Conservation (phyloP, 176 grass and related monocot genomes). For the Ananas comosus region DNA sequence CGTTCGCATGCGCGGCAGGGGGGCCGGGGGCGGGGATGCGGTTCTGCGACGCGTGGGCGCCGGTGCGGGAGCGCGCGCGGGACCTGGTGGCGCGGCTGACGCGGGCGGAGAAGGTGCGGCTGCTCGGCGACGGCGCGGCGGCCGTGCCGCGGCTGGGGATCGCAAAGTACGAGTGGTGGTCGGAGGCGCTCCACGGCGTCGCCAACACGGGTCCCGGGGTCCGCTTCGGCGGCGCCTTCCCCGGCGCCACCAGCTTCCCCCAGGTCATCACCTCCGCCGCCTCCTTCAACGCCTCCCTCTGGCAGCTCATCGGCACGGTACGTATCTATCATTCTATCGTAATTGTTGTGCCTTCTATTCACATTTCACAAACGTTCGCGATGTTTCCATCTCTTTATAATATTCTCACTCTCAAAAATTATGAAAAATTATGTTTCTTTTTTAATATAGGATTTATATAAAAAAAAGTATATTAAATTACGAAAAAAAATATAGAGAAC, state of each 20-base stretch:
- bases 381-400: not conserved
- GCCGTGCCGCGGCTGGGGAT: conserved; percentile 56
- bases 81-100: conserved; percentile 58
- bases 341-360: too few relatives aligned
- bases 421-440: too few relatives aligned
- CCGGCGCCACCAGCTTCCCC: conserved; percentile 82
- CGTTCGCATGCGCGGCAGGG: conserved; percentile 59
- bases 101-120: conserved; percentile 52
- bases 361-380: too few relatives aligned
- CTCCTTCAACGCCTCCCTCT: conserved; percentile 70
- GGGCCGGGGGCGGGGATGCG: conserved; percentile 29
- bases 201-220: conserved; percentile 49
- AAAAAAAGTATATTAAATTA: too few relatives aligned
- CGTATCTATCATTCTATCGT: not conserved
- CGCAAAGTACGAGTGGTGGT: conserved; percentile 80
- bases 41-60: conserved; percentile 34
- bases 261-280: conserved; percentile 87
- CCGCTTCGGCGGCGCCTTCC: conserved; percentile 53
- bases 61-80: conserved; percentile 19
- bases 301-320: conserved; percentile 84
- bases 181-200: conserved; percentile 86
- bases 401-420: not conserved
- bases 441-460: too few relatives aligned
- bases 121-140: conserved; percentile 79
- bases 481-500: not conserved